A percentile compares a stretch with the other conserved stretches of the same genome.
Evolutionary conservation across 148 eudicot species (phyloP).

Genomic region (Vaccinium corymbosum): DNA sequence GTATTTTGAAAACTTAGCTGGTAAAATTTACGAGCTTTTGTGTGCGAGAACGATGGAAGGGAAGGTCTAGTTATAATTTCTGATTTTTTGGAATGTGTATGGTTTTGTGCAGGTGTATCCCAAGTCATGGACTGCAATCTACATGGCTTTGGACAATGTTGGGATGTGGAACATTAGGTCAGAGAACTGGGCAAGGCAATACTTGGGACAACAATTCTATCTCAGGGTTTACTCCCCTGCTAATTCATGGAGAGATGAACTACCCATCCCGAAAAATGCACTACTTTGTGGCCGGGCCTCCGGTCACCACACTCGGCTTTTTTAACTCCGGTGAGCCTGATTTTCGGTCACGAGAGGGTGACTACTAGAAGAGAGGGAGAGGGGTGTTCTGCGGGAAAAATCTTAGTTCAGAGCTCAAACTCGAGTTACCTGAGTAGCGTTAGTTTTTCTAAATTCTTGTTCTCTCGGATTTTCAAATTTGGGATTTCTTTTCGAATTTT

Average conservation of each 20-base stretch:
- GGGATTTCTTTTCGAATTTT: background rate
- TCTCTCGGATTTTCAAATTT: background rate
- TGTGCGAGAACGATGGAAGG: background rate
- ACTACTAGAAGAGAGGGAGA: background rate
- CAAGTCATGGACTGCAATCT: constrained; percentile 16
- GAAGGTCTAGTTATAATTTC: background rate
- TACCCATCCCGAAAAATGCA: constrained; percentile 9
- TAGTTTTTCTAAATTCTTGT: background rate
- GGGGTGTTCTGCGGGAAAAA: background rate
- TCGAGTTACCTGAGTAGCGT: background rate
- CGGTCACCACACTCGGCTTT: background rate
- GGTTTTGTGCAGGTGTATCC: constrained; percentile 16
- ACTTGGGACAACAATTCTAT: constrained; percentile 16
- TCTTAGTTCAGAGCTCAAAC: background rate
- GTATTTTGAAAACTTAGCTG: background rate
- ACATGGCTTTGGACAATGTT: constrained; percentile 16
- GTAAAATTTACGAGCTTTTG: background rate
- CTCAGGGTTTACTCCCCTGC: constrained; percentile 4
- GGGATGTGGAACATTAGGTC: constrained; percentile 19
- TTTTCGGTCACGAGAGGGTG: constrained; percentile 15
- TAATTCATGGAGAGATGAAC: constrained; percentile 8
- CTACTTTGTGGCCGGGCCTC: constrained; percentile 13
- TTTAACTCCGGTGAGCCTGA: background rate
- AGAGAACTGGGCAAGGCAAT: constrained; percentile 15
- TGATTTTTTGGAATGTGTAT: background rate